A percentile compares a stretch with the other conserved stretches of the same genome.
phyloP scores from a whole-genome alignment of 2,329 filamentous ascomycete species.

The Penicillium freii region DNA sequence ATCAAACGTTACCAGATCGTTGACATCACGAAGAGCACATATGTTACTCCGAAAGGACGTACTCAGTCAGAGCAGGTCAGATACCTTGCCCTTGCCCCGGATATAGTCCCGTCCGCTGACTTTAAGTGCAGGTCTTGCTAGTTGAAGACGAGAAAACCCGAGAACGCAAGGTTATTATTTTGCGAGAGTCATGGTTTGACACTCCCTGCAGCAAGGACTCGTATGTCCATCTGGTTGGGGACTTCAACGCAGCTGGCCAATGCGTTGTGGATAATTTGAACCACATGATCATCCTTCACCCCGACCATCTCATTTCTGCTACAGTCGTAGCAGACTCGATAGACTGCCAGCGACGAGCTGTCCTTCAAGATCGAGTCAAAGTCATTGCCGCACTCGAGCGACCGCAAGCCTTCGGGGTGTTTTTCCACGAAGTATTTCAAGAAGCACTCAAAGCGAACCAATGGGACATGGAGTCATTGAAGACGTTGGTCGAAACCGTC shows the following conservation, averaged over 20 bases:
- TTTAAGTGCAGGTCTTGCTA: slow-evolving; percentile 63
- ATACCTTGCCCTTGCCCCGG: background rate
- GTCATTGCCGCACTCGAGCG: slow-evolving; percentile 76
- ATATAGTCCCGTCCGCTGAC: slow-evolving; percentile 14
- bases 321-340: slow-evolving; percentile 98
- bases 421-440: slow-evolving; percentile 95
- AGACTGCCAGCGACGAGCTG: slow-evolving; percentile 82
- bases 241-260: slow-evolving; percentile 66
- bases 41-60: slow-evolving; percentile 61
- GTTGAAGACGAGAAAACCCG: slow-evolving; percentile 75
- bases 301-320: slow-evolving; percentile 90
- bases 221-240: slow-evolving; percentile 82
- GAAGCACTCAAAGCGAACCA: slow-evolving; percentile 77
- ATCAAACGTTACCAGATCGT: slow-evolving; percentile 87
- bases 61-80: slow-evolving; percentile 69
- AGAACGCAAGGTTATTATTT: slow-evolving; percentile 63
- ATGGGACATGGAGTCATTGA: slow-evolving; percentile 72
- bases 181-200: slow-evolving; percentile 84
- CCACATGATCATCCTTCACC: slow-evolving; percentile 87
- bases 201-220: slow-evolving; percentile 71
- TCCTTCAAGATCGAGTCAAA: slow-evolving; percentile 92
- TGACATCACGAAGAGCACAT: slow-evolving; percentile 68
- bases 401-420: slow-evolving; percentile 84
- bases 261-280: slow-evolving; percentile 80
- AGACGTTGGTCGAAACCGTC: slow-evolving; percentile 63